Conservation (phyloP, 345 rosid species). For the Eucalyptus curtisii region DNA sequence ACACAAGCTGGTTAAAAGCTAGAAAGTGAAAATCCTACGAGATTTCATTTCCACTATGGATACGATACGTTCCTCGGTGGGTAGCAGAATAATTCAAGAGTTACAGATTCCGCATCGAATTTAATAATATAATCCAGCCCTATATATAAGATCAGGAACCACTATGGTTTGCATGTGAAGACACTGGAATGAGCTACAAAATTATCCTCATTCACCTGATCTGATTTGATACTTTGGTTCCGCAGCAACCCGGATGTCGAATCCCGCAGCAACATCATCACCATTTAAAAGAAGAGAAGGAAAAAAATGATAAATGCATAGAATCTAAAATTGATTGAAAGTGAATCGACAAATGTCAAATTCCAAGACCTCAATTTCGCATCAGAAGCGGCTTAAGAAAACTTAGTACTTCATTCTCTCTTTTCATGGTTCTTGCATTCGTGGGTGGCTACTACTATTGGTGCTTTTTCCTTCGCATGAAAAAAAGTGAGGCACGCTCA, state of each 20-base stretch:
- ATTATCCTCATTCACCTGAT: not conserved
- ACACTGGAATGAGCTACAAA: not conserved
- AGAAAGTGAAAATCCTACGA: too few relatives aligned
- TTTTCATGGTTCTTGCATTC: not conserved
- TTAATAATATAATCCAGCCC: too few relatives aligned
- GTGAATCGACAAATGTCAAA: not conserved
- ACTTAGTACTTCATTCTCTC: not conserved
- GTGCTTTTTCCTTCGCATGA: not conserved
- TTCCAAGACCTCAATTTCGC: not conserved
- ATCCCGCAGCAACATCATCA: constrained; percentile 36
- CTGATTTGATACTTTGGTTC: constrained; percentile 70
- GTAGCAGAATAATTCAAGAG: too few relatives aligned
- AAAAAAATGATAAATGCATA: not conserved
- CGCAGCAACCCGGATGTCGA: constrained; percentile 6
- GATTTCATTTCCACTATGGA: too few relatives aligned
- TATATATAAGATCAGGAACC: not conserved
- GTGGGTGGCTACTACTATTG: not conserved
- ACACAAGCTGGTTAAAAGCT: too few relatives aligned
- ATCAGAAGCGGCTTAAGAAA: not conserved
- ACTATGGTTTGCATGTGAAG: not conserved
- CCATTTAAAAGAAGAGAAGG: not conserved
- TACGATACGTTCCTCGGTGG: too few relatives aligned
- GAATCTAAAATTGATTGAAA: too few relatives aligned
- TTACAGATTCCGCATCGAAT: too few relatives aligned
- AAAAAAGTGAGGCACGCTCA: not conserved